Base-by-base conservation (phyloP, 1,284 basidiomycete genomes). In the Ustilago trichophora region DNA sequence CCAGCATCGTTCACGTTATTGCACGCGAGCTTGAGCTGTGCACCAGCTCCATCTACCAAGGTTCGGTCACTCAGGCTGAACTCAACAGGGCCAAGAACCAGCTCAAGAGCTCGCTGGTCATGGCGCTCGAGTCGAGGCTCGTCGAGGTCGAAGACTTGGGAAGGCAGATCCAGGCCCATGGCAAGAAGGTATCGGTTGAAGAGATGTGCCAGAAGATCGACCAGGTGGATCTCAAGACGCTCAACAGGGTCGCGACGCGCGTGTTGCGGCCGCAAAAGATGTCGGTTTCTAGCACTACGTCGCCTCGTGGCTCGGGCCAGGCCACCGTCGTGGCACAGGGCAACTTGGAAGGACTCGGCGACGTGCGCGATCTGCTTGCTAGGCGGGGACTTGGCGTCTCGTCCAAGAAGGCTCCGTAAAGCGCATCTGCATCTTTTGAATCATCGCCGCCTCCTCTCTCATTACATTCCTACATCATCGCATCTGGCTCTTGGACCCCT, bases 121-220 rank as follows among this genome's bases (percentile, higher is more conserved):
- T 98, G 95, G 92, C 93, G 5, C 84, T 98, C 37, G 95, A 98
- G 84, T 93, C 91, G 76, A 85, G 92, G 32, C 85, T 91, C 21
- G 89, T 97, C 3, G 92, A 93, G 68, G 81, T 82, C 24, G 82
- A 82, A 44, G 85, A 86, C 62, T 79, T 86, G 21, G 85, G 85
- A n/a, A 78, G 83, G 18, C 84, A 96, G 88, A 87, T 95, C 34
- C 88, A 97, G 72, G 91, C 95, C n/a, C 92, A 96, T 78, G 88
- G 89, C 52, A 88, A 90, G 75, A 93, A 91, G 82, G 87, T 97
- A 37, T 88, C 90, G 4, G 87, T 95, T 21, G 87, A 88, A 26
- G 93, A 98, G 82, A 98, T 98, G 95, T 91, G 90, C 60, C 88
- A 87, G 11, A 89, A 89, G 80, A 93, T 98, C 65, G 92, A 95